A percentile compares a stretch with the other conserved stretches of the same genome.
phyloP scores from a whole-genome alignment of 1,284 basidiomycete species.

The Sanghuangporus weigelae region DNA sequence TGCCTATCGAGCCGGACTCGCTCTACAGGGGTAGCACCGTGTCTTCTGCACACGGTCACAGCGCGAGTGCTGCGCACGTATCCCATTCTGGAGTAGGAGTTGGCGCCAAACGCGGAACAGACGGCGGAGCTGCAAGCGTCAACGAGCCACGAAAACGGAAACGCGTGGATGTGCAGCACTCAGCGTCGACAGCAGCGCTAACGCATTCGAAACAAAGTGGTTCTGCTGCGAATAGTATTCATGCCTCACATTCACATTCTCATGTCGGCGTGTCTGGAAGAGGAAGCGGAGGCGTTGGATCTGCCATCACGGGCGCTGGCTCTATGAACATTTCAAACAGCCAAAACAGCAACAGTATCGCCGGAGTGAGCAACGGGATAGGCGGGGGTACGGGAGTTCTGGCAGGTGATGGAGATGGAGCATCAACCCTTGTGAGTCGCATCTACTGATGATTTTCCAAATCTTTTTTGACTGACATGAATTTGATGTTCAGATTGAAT shows the following conservation, averaged over 20 bases:
- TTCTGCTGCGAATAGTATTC: not conserved
- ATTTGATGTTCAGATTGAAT: conserved; percentile 54
- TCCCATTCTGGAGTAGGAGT: not conserved
- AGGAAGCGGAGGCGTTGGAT: not conserved
- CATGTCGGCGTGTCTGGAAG: not conserved
- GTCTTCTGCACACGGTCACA: not conserved
- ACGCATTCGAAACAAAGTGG: not conserved
- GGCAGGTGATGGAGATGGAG: conserved; percentile 8
- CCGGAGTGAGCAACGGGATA: not conserved
- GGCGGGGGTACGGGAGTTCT: not conserved
- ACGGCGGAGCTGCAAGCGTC: conserved; percentile 22
- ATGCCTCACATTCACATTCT: not conserved
- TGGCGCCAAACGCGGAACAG: conserved; percentile 27
- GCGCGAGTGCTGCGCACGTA: not conserved
- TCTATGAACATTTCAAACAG: not conserved
- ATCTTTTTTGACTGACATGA: not conserved
- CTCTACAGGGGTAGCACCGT: conserved; percentile 8
- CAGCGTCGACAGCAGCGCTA: conserved; percentile 16
- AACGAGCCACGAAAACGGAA: conserved; percentile 65
- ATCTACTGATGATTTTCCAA: not conserved
- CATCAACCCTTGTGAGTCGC: conserved; percentile 5
- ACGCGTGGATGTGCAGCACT: conserved; percentile 40
- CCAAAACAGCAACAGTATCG: not conserved
- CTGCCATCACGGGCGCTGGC: not conserved
- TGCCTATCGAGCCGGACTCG: conserved; percentile 12